Evolutionary conservation across 2,329 filamentous ascomycete genomes (phyloP), one percentile per base, ranked within the genome.

Genomic region (Cladosporium sphaerospermum): DNA sequence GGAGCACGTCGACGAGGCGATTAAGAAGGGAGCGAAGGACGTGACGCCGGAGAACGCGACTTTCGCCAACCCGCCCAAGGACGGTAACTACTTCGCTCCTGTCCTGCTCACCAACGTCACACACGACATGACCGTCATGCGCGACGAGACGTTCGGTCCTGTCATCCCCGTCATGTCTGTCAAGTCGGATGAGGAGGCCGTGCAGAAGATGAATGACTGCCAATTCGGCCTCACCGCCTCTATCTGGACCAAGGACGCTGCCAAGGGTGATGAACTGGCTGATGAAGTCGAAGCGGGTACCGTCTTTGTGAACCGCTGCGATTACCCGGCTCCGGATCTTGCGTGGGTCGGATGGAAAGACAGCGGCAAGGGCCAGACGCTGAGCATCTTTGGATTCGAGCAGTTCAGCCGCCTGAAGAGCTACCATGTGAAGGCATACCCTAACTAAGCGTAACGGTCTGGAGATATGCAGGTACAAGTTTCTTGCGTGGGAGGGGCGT

Each of bases 331-430:
- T 68, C 89, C 92, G 57, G 90, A 69, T 62, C 63, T 70, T 16
- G 67, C 67, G 11, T 70, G 68, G 68, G 93, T 91, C 2, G 92
- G 92, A 9, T 96, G 90, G 90, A 97, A 97, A 77, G 90, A 96
- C 69, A 96, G 90, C 56, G 92, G 92, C 59, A 91, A 88, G 71
- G 92, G 92, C 18, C 86, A 91, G 62, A 96, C 91, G 9, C 74
- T 97, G 63, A 93, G 89, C 73, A 84, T 77, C 62, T 95, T 91
- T 65, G 92, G 92, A 9, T 97, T 95, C 67, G 92, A 96, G 63
- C 89, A 95, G 68, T 97, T 96, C 67, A 86, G 95, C 67, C 95
- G 93, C 78, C 79, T 96, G 64, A 96, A 96, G 84, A 96, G 88
- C 77, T 95, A 86, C 71, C 92, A 97, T 71, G 69, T 96, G 68